phyloP scores from a whole-genome alignment of 1,284 basidiomycete genomes.

The Tylopilus orsonianus region DNA sequence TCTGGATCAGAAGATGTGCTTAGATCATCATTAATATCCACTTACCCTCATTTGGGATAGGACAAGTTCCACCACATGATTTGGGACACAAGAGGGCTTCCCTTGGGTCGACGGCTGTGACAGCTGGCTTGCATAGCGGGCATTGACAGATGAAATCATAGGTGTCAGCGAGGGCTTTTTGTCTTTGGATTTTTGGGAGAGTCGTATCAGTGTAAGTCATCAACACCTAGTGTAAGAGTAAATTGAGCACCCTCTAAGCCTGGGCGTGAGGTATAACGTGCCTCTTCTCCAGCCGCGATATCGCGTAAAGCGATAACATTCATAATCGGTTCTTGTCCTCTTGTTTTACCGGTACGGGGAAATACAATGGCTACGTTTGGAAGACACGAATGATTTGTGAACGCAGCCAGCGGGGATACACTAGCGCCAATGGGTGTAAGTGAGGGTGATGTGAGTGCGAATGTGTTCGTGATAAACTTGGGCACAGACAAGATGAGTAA shows the following conservation, averaged over 20 bases:
- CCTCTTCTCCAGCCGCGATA: constrained; percentile 71
- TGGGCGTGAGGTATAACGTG: constrained; percentile 31
- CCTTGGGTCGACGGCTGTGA: constrained; percentile 57
- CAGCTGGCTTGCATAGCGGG: constrained; percentile 45
- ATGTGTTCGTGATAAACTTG: constrained; percentile 87
- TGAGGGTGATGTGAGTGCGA: constrained; percentile 77
- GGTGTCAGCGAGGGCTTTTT: constrained; percentile 60
- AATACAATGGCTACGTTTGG: constrained; percentile 93
- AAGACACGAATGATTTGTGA: constrained; percentile 89
- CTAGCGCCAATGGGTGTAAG: constrained; percentile 79
- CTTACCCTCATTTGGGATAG: constrained; percentile 56
- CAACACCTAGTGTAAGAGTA: constrained; percentile 41
- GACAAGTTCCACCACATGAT: constrained; percentile 60
- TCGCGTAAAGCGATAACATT: constrained; percentile 69
- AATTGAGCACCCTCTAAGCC: constrained; percentile 2
- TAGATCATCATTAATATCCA: constrained; percentile 14
- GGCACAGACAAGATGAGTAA: constrained; percentile 1
- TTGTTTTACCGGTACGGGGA: constrained; percentile 49
- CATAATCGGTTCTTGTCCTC: constrained; percentile 59
- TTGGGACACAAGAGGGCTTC: constrained; percentile 68
- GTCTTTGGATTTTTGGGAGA: constrained; percentile 59
- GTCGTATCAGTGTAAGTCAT: constrained; percentile 88
- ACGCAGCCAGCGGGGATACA: constrained; percentile 74
- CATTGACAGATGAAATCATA: constrained; percentile 86
- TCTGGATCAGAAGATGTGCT: constrained; percentile 2